Percentiles rank a stretch among this genome's conserved stretches.
Conservation (phyloP, 306 rosid genomes). For the Vigna unguiculata region DNA sequence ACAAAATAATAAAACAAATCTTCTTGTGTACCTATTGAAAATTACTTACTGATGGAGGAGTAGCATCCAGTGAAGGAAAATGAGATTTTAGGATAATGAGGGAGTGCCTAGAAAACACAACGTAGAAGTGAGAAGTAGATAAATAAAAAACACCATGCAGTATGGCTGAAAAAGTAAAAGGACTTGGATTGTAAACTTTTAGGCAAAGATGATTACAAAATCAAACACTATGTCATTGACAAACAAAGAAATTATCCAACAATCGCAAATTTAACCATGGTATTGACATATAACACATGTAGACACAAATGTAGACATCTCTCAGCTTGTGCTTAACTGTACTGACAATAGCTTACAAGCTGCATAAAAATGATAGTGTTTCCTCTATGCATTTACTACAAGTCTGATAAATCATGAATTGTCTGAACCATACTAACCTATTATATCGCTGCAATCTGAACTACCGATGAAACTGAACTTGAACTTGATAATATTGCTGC, state of each 20-base stretch:
- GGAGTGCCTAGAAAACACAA: constrained; percentile 78
- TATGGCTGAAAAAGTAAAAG: constrained; percentile 14
- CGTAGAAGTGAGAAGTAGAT: constrained; percentile 37
- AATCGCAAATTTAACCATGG: not conserved
- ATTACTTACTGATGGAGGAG: constrained; percentile 90
- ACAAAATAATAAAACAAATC: constrained; percentile 34
- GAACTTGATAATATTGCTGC: too few species aligned
- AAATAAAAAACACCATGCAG: constrained; percentile 25
- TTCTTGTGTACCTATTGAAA: constrained; percentile 32
- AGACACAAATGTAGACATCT: too few species aligned
- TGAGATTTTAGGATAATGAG: constrained; percentile 93
- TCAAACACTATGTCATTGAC: constrained; percentile 7
- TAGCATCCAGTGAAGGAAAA: constrained; percentile 79
- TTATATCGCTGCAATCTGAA: too few species aligned
- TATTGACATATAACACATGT: too few species aligned
- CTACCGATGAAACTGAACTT: too few species aligned
- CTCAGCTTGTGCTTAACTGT: too few species aligned
- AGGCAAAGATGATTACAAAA: constrained; percentile 23
- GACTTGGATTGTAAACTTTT: constrained; percentile 25
- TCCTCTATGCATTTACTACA: too few species aligned
- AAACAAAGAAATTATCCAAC: constrained; percentile 12
- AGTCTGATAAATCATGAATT: too few species aligned
- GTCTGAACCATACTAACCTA: too few species aligned
- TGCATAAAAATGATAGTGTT: too few species aligned
- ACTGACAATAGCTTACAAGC: too few species aligned